These are phyloP conservation scores for Cubamyces sp. DNA, from an alignment of 768 basidiomycete genomes.

Conservation along the genomic window DNA sequence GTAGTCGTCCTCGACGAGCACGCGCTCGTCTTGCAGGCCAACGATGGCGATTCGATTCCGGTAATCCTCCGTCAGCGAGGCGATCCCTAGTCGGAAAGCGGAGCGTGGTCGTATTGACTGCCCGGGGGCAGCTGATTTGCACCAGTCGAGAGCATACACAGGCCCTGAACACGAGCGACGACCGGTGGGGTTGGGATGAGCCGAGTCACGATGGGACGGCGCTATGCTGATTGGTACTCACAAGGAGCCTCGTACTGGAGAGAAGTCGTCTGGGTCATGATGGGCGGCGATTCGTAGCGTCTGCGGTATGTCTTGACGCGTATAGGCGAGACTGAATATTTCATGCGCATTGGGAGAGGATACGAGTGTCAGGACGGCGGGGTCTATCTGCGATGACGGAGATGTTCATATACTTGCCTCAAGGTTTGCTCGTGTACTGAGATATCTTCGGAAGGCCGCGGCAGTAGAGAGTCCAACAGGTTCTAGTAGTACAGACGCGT, in stretches of 20 bases:
- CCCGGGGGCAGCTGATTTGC: conserved; percentile 76
- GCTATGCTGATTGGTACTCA: conserved; percentile 21
- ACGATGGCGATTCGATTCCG: conserved; percentile 81
- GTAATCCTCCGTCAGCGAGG: conserved; percentile 84
- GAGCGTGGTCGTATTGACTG: conserved; percentile 74
- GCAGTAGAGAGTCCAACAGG: neutral
- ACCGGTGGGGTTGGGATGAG: neutral
- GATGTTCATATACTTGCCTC: conserved; percentile 11
- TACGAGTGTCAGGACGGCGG: conserved; percentile 1
- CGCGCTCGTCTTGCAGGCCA: conserved; percentile 82
- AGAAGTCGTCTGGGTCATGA: conserved; percentile 35
- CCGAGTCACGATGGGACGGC: conserved; percentile 1
- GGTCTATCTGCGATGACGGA: neutral
- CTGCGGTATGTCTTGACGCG: conserved; percentile 18
- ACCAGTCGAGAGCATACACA: conserved; percentile 87
- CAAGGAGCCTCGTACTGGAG: conserved; percentile 38
- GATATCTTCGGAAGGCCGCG: conserved; percentile 8
- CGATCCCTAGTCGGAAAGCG: conserved; percentile 83
- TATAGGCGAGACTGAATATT: conserved; percentile 8
- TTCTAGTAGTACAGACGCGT: conserved; percentile 11
- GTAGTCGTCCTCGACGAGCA: conserved; percentile 85
- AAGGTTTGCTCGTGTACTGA: conserved; percentile 21
- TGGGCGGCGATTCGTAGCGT: conserved; percentile 21
- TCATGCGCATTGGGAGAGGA: conserved; percentile 17
- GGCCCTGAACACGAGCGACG: conserved; percentile 58